Evolutionary conservation across 768 basidiomycete species (phyloP), one percentile per base, ranked within the genome.

Genomic region (Tricholoma hemisulphureum): DNA sequence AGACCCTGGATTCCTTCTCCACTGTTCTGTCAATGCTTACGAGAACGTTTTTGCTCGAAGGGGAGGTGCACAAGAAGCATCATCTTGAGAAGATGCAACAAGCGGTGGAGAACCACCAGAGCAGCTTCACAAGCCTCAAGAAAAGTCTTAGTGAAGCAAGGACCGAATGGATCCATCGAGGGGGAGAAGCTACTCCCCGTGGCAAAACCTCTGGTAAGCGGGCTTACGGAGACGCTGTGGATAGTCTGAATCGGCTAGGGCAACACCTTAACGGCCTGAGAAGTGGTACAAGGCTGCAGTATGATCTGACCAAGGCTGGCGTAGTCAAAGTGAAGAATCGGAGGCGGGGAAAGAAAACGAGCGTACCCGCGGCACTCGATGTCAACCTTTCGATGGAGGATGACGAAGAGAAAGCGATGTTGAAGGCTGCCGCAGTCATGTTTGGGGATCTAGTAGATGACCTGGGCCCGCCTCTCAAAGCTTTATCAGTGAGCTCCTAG

Each of bases 181-280:
- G 71, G 18, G 61, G 68, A 34, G 64, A 65, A 16, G 62, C 65
- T 18, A 67, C 64, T 29, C 53, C 56, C n/a, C 61, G 69, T n/a
- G 71, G 65, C 20, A 63, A 65, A 61, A 39, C 66, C 49, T 74
- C 70, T 41, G 75, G 66, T 41, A 73, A 83, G 51, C 76, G 77
- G 53, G 87, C 90, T 0, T 96, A 95, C 58, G 90, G 91, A 61
- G 92, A 94, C 60, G 90, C 91, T 0, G 89, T 98, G 10, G 87
- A 86, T 58, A 88, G 88, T 64, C 77, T 99, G 64, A 95, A 91
- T 58, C 78, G 94, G 16, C 82, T 99, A 4, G 97, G 93, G 1
- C 96, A 99, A 67, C 95, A 98, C 74, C 73, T 99, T 35, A 95
- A 89, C 56, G 95, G 96, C 23, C 75, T 98, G 58, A 75, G 96